Evolutionary conservation across 768 basidiomycete species (phyloP), one percentile per base, ranked within the genome.

Genomic region (Auricularia sp.): DNA sequence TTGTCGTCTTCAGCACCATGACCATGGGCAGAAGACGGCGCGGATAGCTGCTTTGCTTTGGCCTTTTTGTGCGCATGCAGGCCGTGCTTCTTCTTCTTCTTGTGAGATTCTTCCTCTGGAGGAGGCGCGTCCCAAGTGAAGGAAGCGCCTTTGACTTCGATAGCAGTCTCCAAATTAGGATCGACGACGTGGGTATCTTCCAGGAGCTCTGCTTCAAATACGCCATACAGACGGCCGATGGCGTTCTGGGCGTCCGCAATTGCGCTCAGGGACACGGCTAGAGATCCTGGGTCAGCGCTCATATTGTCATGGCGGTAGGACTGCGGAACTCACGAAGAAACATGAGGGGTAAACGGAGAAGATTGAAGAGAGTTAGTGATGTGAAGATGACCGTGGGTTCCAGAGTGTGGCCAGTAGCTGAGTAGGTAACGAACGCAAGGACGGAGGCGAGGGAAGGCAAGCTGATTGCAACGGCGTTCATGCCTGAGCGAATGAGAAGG

Each of bases 51-150:
- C 34, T 63, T 68, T 53, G 36, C 72, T 63, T 74, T 77, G 68
- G 36, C 72, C 64, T 74, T 77, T 36, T 69, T 72, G 44, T 78
- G 76, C n/a, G n/a, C n/a, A n/a, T n/a, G n/a, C n/a, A n/a, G n/a
- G n/a, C n/a, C n/a, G n/a, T n/a, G n/a, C n/a, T n/a, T n/a, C 69
- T 79, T 78, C 36, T 68, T 73, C 47, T 72, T 72, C 64, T 68
- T 75, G 70, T 1, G 75, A 79, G 0, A 70, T 69, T 14, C 3
- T 3, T 51, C 47, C 44, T 84, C 81, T 1, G 83, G 81, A 0
- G 87, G 85, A 0, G 87, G 83, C 3, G 85, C 81, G 69, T 97
- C 94, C 95, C 95, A 98, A 1, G 85, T 85, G 75, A 96, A 96
- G 11, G 85, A 81, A 3, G 85, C 93, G 63, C 81, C 79, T 59